Evolutionary conservation across 176 grass and related monocot genomes (phyloP), one percentile per base, ranked within the genome.

Genomic region (Cenchrus fungigraminus): DNA sequence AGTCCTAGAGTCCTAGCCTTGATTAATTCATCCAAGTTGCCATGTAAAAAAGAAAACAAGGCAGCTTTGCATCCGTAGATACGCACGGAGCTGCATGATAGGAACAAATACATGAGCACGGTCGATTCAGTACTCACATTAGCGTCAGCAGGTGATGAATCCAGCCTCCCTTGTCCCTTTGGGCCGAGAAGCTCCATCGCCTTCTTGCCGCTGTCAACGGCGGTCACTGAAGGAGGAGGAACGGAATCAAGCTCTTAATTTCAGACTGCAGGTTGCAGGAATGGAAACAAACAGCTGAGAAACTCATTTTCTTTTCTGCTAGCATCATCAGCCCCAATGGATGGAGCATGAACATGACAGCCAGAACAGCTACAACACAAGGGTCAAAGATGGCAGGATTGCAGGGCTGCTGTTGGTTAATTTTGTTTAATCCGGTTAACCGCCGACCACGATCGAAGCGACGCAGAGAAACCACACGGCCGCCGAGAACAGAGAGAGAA

Each of bases 141-240:
- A 57, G 71, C 78, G 6, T 56, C 17, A 47, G 51, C 28, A 22
- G 53, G 9, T 20, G 64, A 71, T 4, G 79, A 67, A 46, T 20
- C 28, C 52, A 15, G 25, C 19, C 71, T 89, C 43, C 63, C 85
- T 71, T 87, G 68, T 3, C 44, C 83, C 61, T 81, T 85, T 20
- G 87, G 62, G 29, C 83, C 81, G 63, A 98, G 93, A 78, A 90
- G 66, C 89, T 98, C 93, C 85, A 98, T 92, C 46, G 95, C 95
- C 83, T 98, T 98, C 83, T 88, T 77, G 58, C 91, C 95, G 76
- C 92, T 95, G 83, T 95, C 93, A 16, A 98, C 95, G 8, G 89
- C 20, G 74, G 91, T 93, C 32, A 98, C 95, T 98, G 93, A 79
- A 90, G 80, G 15, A 71, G 17, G 12, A 82, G 22, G 62, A 74